Base-by-base conservation (phyloP, 805 yeast genomes). In the Babjeviella inositovora region DNA sequence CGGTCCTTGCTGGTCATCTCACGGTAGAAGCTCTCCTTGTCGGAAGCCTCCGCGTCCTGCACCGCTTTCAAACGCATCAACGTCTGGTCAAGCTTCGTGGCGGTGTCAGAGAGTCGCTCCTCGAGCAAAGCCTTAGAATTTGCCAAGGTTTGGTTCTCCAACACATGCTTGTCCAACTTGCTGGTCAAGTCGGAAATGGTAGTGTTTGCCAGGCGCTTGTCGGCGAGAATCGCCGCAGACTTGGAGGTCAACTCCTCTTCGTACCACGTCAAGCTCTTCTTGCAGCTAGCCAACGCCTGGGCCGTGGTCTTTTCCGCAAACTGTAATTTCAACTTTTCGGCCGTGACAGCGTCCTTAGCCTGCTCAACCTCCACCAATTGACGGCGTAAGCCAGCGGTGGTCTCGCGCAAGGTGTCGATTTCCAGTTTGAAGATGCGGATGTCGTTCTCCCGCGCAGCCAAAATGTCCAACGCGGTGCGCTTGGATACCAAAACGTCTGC, bases 1-100 rank as follows among this genome's bases (percentile, higher is more conserved):
- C 76, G 67, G 23, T 72, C 72, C 41, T 74, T 80, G 21, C 66
- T 45, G 2, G 65, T 41, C 46, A 71, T 60, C 37, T 74, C 84
- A 15, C 60, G 58, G 11, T 59, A 32, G 35, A 67, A 69, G 17
- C 58, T 63, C 17, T 58, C 65, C 31, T 68, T 60, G 18, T 56
- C 55, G 2, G 41, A 28, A 1, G 56, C 41, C 8, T 49, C 31
- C 14, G 57, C 49, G 31, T 59, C 67, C 13, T 56, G 57, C 14
- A 72, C 39, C 4, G 55, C 47, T 31, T 62, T 64, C 13, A 68
- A 41, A 25, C 63, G 53, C 2, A 52, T 32, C 14, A 63, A 39
- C 5, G 65, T 37, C 22, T 51, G 43, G 28, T 70, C 61, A 31
- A 60, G 39, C 22, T 46, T 46, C 6, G 43, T 28, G 2, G 59